Base-by-base conservation (phyloP, 1,284 basidiomycete species). In the Malassezia japonica region DNA sequence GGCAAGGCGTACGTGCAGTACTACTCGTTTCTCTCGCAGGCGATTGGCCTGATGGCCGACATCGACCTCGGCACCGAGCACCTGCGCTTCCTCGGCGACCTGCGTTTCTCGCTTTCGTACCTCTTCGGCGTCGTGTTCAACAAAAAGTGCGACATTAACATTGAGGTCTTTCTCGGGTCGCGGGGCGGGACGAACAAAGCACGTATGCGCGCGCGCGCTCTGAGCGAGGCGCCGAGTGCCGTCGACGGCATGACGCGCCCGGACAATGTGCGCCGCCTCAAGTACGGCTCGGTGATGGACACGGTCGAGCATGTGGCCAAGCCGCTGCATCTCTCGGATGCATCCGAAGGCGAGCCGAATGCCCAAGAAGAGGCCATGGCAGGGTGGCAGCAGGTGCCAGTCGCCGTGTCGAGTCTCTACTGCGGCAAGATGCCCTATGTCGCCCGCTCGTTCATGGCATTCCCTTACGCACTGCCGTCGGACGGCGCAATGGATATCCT, bases 21-120 rank as follows among this genome's bases (percentile, higher is more conserved):
- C n/a, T 81, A 88, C 64, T 87, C 86, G 8, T 95, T 90, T 78
- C 82, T 96, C 77, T 83, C 86, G 0, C 84, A 87, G 72, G 82
- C 86, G 0, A 74, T 90, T 16, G 92, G 92, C 0, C 78, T 98
- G 28, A 87, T 94, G 82, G 88, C 91, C 8, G 90, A 96, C 64
- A 64, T 91, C 24, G 76, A 75, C 46, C 51, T 74, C 15, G 79
- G 87, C 15, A 95, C 90, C 0, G 90, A 95, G 53, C 76, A 86
- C 63, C 73, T 91, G 38, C 81, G 92, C 3, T 94, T 87, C 82
- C 83, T 98, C 80, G 92, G 92, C n/a, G 86, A 89, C 69, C 78
- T 80, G 7, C 83, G 92, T 1, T 98, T 96, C 74, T 69, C 86
- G n/a, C 77, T 83, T 46, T 90, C 91, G 3, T 84, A 83, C 70